Evolutionary conservation across 768 basidiomycete species (phyloP), one percentile per base, ranked within the genome.

Genomic region (Agrocybe praecox): DNA sequence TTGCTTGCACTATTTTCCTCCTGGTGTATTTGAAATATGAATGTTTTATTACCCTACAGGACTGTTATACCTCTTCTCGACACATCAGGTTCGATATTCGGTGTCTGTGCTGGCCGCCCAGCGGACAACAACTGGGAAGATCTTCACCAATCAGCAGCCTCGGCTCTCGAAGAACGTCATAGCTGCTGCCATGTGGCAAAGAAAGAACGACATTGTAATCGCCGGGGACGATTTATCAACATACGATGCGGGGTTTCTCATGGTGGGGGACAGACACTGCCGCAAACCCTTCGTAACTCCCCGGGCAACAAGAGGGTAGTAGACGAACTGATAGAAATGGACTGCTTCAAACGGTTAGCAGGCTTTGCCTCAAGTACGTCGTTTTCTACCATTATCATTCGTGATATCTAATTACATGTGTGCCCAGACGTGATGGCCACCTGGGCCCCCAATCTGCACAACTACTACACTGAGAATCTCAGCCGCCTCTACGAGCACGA

Each of bases 241-340:
- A 49, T 62, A 15, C 44, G 36, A 15, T 26, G 23, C n/a, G 55
- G 61, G 9, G 55, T 62, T 5, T 59, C 54, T 9, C 43, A 45
- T 29, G 61, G 61, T 6, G 47, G 48, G 4, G 58, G 61, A 2
- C 55, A 53, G 33, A 26, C 21, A 23, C 7, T n/a, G 5, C 57
- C 61, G 8, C 46, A 45, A 2, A 62, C 58, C 36, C 53, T 62
- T 6, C 12, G 21, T 46, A 34, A 62, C 55, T 10, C 5, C 22
- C 19, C 34, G 10, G 11, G 15, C 17, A 58, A 56, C 48, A 18
- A 23, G 2, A 18, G 34, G 3, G 47, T 44, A 1, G 26, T 59
- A 5, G 10, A 56, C 4, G 26, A 56, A 10, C 46, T 62, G 9
- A 24, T 47, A 12, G 15, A 19, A 1, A 46, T 56, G 46, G 32